Conservation (phyloP, 2,329 filamentous ascomycete genomes). For the Gnomoniopsis sp. region DNA sequence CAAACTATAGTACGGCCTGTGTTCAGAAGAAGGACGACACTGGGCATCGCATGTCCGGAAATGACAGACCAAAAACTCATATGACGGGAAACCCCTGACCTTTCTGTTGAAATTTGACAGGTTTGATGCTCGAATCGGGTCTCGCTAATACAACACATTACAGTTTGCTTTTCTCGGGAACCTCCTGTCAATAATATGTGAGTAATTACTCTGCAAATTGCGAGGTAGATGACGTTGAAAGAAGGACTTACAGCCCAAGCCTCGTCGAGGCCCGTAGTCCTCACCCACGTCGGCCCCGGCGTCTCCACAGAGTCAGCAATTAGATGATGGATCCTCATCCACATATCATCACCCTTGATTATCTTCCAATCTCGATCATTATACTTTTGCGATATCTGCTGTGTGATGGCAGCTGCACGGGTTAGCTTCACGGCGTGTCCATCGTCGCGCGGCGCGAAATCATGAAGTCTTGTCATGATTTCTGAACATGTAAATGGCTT, state of each 20-base stretch:
- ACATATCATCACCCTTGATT: constrained; percentile 54
- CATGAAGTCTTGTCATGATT: constrained; percentile 40
- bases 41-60: too few species aligned
- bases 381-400: constrained; percentile 46
- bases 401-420: constrained; percentile 64
- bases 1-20: too few species aligned
- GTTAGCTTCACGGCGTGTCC: constrained; percentile 78
- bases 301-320: constrained; percentile 59
- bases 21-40: too few species aligned
- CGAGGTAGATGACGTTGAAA: too few species aligned
- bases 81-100: too few species aligned
- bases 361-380: constrained; percentile 44
- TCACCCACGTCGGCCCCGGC: constrained; percentile 54
- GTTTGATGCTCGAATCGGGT: neutral
- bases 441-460: constrained; percentile 60
- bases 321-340: constrained; percentile 59
- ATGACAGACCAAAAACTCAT: too few species aligned
- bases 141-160: neutral
- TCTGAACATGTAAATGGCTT: neutral
- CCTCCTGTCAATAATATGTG: neutral
- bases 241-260: constrained; percentile 53
- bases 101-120: neutral
- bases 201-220: neutral
- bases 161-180: constrained; percentile 1
- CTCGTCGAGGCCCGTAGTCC: constrained; percentile 59